phyloP scores from a whole-genome alignment of 2,329 filamentous ascomycete genomes.

The Graphilbum sp. region DNA sequence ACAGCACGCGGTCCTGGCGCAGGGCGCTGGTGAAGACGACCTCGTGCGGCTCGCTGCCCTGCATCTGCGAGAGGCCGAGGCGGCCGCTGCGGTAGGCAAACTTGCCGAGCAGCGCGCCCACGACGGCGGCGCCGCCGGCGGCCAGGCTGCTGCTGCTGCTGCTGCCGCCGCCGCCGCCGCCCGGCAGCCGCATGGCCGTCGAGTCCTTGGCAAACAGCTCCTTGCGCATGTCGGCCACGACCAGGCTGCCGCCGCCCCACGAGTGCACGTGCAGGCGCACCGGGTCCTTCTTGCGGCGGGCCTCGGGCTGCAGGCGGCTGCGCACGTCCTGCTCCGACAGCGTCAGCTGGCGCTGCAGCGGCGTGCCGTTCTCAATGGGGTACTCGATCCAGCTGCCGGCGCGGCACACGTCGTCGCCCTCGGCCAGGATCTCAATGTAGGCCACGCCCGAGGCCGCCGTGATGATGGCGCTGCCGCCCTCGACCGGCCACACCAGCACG shows the following conservation, averaged over 20 bases:
- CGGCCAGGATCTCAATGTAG: constrained; percentile 66
- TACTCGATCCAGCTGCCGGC: constrained; percentile 59
- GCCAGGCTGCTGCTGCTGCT: constrained; percentile 5
- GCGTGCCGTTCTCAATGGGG: constrained; percentile 36
- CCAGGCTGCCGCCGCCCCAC: constrained; percentile 54
- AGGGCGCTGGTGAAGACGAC: constrained; percentile 56
- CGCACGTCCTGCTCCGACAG: constrained; percentile 64
- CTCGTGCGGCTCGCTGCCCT: constrained; percentile 54
- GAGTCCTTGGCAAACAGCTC: constrained; percentile 54
- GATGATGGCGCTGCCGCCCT: constrained; percentile 57
- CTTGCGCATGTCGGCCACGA: constrained; percentile 59
- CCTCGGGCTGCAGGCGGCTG: constrained; percentile 46
- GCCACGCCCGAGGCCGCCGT: constrained; percentile 70
- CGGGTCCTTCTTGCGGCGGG: constrained; percentile 46
- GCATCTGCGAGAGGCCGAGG: constrained; percentile 55
- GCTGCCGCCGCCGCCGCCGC: constrained; percentile 28
- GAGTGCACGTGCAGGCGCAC: constrained; percentile 62
- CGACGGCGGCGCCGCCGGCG: background rate
- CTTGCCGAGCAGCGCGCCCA: constrained; percentile 35
- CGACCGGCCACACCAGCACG: constrained; percentile 74
- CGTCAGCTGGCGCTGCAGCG: constrained; percentile 53
- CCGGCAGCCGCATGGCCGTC: constrained; percentile 51
- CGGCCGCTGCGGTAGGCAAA: constrained; percentile 60
- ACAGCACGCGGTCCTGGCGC: constrained; percentile 56
- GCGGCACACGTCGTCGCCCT: constrained; percentile 67